These are phyloP conservation scores for Noccaea bulbosa DNA, from an alignment of 345 rosid species.

Conservation along the genomic window DNA sequence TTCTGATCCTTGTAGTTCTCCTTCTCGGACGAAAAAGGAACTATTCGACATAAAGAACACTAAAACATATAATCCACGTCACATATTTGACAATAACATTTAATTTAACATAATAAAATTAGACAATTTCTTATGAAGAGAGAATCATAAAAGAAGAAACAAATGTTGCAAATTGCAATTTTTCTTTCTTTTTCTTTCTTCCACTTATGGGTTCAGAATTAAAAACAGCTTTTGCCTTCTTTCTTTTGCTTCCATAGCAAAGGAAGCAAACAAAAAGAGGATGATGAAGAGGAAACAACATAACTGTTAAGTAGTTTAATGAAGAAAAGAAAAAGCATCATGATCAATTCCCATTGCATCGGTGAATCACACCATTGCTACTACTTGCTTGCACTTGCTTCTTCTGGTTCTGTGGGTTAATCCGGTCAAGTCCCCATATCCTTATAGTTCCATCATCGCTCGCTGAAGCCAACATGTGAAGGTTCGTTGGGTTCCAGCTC, in stretches of 20 bases:
- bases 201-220: conserved; percentile 18
- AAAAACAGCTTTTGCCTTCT: conserved; percentile 23
- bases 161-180: conserved; percentile 29
- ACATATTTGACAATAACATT: no score
- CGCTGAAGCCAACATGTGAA: conserved; percentile 73
- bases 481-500: conserved; percentile 75
- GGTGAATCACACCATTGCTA: conserved; percentile 45
- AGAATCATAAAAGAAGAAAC: background rate
- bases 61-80: no score
- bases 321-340: background rate
- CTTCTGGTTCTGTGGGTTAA: conserved; percentile 44
- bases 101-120: no score
- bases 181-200: conserved; percentile 1
- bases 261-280: conserved; percentile 13
- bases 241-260: conserved; percentile 28
- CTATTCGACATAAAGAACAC: background rate
- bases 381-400: conserved; percentile 40
- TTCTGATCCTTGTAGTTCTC: background rate
- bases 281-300: conserved; percentile 35
- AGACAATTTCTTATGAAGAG: background rate
- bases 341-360: conserved; percentile 44
- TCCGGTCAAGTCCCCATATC: conserved; percentile 66
- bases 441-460: conserved; percentile 74
- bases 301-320: conserved; percentile 34
- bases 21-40: background rate